Base-by-base conservation (phyloP, 2,329 filamentous ascomycete genomes). In the Colletotrichum noveboracense region DNA sequence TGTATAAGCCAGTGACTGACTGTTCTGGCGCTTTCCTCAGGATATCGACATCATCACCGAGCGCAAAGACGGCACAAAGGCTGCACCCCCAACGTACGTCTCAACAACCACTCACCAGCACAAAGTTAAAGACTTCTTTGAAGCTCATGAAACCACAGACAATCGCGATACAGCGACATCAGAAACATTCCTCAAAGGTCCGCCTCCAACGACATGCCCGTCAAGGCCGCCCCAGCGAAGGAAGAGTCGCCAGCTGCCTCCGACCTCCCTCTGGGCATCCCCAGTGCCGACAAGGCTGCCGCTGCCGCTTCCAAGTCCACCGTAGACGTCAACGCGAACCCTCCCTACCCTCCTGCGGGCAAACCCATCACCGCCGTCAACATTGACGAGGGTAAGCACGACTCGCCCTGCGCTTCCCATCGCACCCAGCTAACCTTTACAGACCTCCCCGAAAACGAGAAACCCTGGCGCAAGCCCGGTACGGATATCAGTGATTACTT, bases 401-500 rank as follows among this genome's bases (percentile, higher is more conserved):
- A 16, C 38, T 5, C 21, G 12, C 34, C 24, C 14, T 10, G 10
- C n/a, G 61, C 64, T 7, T 6, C 5, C 28, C 26, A 21, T n/a
- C 64, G 38, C 24, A 12, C 36, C 32, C 7, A 52, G 52, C 66
- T 74, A 21, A 78, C 36, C 34, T 58, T 18, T 7, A 34, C 76
- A 90, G 92, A 94, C 80, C 91, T 96, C 24, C 90, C 92, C 48
- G 93, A 95, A 9, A 95, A 96, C 80, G 94, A 96, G 77, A 98
- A 98, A 84, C 96, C 96, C 21, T 99, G 97, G 97, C 93, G 97
- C 60, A 93, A 96, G 78, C 97, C 97, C 0, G 97, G 97, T 62
- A 96, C 96, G 13, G 97, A 99, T 81, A 92, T 98, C 70, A 97
- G 94, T 75, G 97, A 99, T 84, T 98, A 98, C 86, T 98, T 98